Conservation (phyloP, 805 yeast genomes). For the Candida broadrunensis region DNA sequence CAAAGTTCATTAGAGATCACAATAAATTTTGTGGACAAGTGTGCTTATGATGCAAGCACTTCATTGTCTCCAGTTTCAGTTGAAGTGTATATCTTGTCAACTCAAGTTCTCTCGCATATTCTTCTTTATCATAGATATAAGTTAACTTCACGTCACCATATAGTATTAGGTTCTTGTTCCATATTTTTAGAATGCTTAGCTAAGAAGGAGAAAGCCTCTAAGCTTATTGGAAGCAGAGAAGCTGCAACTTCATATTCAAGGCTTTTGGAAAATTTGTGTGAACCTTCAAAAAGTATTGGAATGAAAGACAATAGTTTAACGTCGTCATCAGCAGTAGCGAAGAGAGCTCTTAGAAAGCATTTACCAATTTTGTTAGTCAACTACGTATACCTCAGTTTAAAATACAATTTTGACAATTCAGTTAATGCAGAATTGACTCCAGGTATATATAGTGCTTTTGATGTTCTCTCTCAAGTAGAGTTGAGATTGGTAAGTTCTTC, state of each 20-base stretch:
- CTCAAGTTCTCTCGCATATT: conserved; percentile 56
- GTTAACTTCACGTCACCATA: conserved; percentile 69
- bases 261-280: conserved; percentile 66
- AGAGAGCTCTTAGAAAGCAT: conserved; percentile 61
- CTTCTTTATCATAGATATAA: conserved; percentile 68
- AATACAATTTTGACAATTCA: conserved; percentile 42
- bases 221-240: conserved; percentile 7
- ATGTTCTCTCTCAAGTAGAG: conserved; percentile 66
- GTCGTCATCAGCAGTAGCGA: conserved; percentile 54
- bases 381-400: conserved; percentile 55
- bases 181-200: conserved; percentile 49
- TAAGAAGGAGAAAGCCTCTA: conserved; percentile 14
- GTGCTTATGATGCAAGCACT: conserved; percentile 9
- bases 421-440: conserved; percentile 49
- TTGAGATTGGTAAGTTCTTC: conserved; percentile 58
- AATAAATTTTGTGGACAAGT: conserved; percentile 35
- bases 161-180: conserved; percentile 49
- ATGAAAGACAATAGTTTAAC: conserved; percentile 32
- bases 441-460: conserved; percentile 64
- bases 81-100: conserved; percentile 33
- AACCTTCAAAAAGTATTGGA: conserved; percentile 49
- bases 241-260: conserved; percentile 55
- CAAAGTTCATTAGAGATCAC: conserved; percentile 66
- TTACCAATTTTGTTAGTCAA: conserved; percentile 57
- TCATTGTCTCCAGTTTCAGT: conserved; percentile 11